phyloP scores from a whole-genome alignment of 495 filamentous ascomycete genomes.

The Talaromyces wortmannii region DNA sequence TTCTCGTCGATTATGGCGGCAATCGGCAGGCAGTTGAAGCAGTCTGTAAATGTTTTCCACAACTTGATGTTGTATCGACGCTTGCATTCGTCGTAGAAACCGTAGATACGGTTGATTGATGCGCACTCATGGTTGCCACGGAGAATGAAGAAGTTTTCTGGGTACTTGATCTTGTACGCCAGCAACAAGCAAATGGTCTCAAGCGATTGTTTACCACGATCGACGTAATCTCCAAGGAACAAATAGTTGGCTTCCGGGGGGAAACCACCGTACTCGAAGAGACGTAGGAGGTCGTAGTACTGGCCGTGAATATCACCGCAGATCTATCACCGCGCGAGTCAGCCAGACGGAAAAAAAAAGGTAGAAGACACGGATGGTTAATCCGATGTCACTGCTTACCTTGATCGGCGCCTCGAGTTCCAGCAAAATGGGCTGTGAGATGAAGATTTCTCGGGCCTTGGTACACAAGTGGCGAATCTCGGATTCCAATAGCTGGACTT shows the following conservation, averaged over 20 bases:
- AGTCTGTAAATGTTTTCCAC: conserved; percentile 99
- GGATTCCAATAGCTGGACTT: conserved; percentile 92
- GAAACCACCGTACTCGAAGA: conserved; percentile 99
- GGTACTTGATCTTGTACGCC: conserved; percentile 99
- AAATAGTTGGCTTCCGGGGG: conserved; percentile 99
- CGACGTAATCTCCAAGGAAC: conserved; percentile 98
- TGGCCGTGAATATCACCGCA: conserved; percentile 99
- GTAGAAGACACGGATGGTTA: neutral
- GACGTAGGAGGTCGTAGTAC: conserved; percentile 95
- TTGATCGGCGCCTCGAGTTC: conserved; percentile 99
- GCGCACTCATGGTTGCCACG: conserved; percentile 99
- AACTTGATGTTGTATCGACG: conserved; percentile 99
- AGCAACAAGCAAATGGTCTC: conserved; percentile 98
- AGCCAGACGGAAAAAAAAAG: neutral
- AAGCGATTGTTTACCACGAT: conserved; percentile 97
- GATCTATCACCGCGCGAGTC: conserved; percentile 51
- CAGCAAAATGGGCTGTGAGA: conserved; percentile 95
- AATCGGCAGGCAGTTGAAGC: conserved; percentile 99
- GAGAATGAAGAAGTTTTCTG: conserved; percentile 99
- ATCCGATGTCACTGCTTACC: conserved; percentile 46
- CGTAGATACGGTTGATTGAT: conserved; percentile 99
- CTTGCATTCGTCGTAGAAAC: conserved; percentile 99
- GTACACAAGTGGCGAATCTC: conserved; percentile 98
- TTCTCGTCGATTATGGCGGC: conserved; percentile 99
- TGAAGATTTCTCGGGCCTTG: conserved; percentile 98